phyloP scores from a whole-genome alignment of 768 basidiomycete species.

The Russula sp. region DNA sequence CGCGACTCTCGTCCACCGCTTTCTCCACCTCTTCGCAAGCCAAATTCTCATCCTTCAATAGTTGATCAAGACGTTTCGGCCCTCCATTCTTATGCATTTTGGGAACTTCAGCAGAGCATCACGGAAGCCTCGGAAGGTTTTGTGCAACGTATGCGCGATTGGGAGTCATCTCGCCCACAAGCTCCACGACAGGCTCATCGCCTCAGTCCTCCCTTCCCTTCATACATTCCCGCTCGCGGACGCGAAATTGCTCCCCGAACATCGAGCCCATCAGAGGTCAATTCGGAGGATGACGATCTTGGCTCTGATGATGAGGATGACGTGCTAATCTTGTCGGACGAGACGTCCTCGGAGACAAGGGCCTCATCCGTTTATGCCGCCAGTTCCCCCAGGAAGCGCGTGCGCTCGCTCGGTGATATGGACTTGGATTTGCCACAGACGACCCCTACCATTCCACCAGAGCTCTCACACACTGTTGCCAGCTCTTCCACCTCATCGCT shows the following conservation, averaged over 20 bases:
- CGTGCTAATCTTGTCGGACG: conserved; percentile 52
- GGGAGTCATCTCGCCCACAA: conserved; percentile 51
- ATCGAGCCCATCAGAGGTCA: conserved; percentile 29
- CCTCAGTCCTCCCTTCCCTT: conserved; percentile 35
- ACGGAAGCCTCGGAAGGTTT: conserved; percentile 64
- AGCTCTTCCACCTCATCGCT: conserved; percentile 43
- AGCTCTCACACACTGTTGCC: conserved; percentile 40
- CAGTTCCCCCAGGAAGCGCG: conserved; percentile 41
- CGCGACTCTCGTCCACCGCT: conserved; percentile 14
- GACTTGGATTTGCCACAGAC: conserved; percentile 39
- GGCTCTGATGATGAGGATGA: conserved; percentile 42
- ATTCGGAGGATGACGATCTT: conserved; percentile 28
- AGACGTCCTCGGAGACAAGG: conserved; percentile 33
- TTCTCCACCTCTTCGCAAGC: conserved; percentile 12
- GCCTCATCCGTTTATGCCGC: conserved; percentile 16
- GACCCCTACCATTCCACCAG: conserved; percentile 35
- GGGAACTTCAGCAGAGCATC: conserved; percentile 61
- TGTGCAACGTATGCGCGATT: conserved; percentile 70
- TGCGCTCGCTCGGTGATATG: conserved; percentile 47
- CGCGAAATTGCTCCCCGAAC: conserved; percentile 22
- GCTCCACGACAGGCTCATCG: conserved; percentile 41
- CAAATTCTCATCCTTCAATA: conserved; percentile 12
- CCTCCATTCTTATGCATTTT: conserved; percentile 61
- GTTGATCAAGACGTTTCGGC: conserved; percentile 40
- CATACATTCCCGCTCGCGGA: conserved; percentile 13